Base-by-base conservation (phyloP, 495 filamentous ascomycete species). In the Xylaria flabelliformis region DNA sequence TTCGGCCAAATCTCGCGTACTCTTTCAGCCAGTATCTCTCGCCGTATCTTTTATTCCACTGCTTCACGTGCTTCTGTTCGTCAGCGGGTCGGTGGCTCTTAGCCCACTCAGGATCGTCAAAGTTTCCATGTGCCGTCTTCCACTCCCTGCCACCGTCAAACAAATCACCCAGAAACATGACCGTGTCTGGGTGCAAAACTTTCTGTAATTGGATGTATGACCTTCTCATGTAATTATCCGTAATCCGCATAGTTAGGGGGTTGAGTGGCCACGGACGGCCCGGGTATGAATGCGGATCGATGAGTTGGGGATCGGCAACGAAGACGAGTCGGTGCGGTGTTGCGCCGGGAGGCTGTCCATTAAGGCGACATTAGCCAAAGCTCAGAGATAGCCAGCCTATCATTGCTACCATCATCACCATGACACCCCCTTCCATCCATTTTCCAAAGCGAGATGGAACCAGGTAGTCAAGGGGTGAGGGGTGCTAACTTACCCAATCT, bases 61-160 rank as follows among this genome's bases (percentile, higher is more conserved):
- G 89, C 74, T 89, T 86, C 53, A 94, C 83, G 48, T 82, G 82
- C 32, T 82, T 82, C 69, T 82, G 75, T 73, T 88, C 86, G 34
- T 79, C 72, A 12, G 81, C 79, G n/a, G 85, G 84, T 36, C 87
- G 82, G 53, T 82, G 78, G 2, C 75, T 80, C 67, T 79, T 77
- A 10, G 81, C 84, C 86, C 86, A 89, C 61, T 80, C 79, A 0
- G 92, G 90, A 67, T 92, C 93, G 44, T 85, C 80, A 68, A 88
- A 91, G 26, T 86, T 83, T 9, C 83, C 82, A 15, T 82, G 82
- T 15, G 79, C 81, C 34, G 93, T 93, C 66, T 90, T 91, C 97
- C 97, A 99, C 82, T 99, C 97, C 75, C 97, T 87, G 17, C 97
- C 97, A 2, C 97, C 97, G 76, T 99, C 97, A 74, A 99, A 98